Percentiles rank a stretch among this genome's conserved stretches.
phyloP scores from a whole-genome alignment of 176 grass and related monocot genomes.

The Triticum urartu region DNA sequence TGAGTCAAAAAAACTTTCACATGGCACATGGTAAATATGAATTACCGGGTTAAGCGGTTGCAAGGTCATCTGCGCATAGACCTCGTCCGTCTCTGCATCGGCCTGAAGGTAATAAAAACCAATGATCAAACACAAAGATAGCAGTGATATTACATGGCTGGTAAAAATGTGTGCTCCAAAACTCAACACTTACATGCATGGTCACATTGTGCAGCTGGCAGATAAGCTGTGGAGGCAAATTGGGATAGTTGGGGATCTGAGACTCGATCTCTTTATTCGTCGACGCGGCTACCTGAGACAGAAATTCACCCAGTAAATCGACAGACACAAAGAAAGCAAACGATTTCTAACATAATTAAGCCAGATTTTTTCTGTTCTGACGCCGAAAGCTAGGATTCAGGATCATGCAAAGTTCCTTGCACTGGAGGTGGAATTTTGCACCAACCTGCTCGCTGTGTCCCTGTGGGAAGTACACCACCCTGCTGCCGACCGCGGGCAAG shows the following conservation, averaged over 20 bases:
- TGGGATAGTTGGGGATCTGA: constrained; percentile 93
- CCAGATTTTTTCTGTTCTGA: constrained; percentile 7
- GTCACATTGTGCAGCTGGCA: constrained; percentile 98
- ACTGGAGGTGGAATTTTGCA: constrained; percentile 1
- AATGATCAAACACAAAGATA: constrained; percentile 7
- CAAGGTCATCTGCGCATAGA: constrained; percentile 96
- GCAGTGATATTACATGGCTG: not conserved
- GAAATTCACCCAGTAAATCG: constrained; percentile 23
- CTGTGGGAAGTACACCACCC: constrained; percentile 96
- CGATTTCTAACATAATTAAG: constrained; percentile 5
- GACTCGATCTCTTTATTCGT: constrained; percentile 97
- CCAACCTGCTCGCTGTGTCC: constrained; percentile 97
- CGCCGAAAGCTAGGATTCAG: not conserved
- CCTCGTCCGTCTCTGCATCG: constrained; percentile 93
- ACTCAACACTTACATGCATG: constrained; percentile 78
- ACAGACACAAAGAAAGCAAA: not conserved
- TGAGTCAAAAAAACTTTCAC: not conserved
- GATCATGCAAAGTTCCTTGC: constrained; percentile 1
- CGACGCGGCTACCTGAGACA: constrained; percentile 77
- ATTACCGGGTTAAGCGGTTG: constrained; percentile 88
- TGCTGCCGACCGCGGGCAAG: constrained; percentile 75
- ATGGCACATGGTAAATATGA: constrained; percentile 16
- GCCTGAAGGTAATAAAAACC: constrained; percentile 51
- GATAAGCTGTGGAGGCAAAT: constrained; percentile 85
- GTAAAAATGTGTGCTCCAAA: not conserved